Percentiles rank a stretch among this genome's conserved stretches.
These are phyloP conservation scores for Debaryomycetaceae sp. DNA, from an alignment of 1,139 yeast species.

Conservation along the genomic window DNA sequence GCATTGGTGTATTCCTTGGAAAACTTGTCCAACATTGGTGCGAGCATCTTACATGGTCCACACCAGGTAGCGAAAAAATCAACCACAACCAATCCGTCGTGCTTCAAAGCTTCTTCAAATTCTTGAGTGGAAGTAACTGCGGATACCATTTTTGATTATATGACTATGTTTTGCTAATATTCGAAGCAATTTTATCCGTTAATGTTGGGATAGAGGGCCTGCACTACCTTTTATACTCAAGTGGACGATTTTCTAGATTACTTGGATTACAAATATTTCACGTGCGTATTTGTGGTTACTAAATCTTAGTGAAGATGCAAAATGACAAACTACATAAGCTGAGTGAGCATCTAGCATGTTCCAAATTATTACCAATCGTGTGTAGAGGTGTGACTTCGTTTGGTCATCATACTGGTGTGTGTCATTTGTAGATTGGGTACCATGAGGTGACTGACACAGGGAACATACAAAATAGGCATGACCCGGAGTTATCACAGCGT, in stretches of 20 bases:
- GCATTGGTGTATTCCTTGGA: slow-evolving; percentile 45
- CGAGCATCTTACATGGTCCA: slow-evolving; percentile 87
- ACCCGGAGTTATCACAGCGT: too few relatives aligned
- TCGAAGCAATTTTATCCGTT: too few relatives aligned
- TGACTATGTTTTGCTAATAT: neutral
- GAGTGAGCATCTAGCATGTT: too few relatives aligned
- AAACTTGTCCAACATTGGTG: slow-evolving; percentile 73
- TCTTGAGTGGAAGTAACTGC: slow-evolving; percentile 49
- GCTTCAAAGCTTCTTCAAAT: slow-evolving; percentile 55
- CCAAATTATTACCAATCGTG: too few relatives aligned
- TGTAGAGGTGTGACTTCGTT: too few relatives aligned
- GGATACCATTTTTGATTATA: slow-evolving; percentile 31
- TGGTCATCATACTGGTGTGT: too few relatives aligned
- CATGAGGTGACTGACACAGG: too few relatives aligned
- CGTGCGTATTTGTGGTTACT: neutral
- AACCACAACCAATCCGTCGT: slow-evolving; percentile 65
- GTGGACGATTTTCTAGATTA: neutral
- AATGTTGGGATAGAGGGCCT: too few relatives aligned
- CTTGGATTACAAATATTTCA: neutral
- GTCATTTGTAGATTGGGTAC: too few relatives aligned
- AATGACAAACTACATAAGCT: too few relatives aligned
- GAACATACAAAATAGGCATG: too few relatives aligned
- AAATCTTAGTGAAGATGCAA: too few relatives aligned
- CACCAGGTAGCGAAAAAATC: slow-evolving; percentile 93
- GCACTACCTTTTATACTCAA: neutral